Base-by-base conservation (phyloP, 352 stramenopile species). In the Plasmopara muralis region DNA sequence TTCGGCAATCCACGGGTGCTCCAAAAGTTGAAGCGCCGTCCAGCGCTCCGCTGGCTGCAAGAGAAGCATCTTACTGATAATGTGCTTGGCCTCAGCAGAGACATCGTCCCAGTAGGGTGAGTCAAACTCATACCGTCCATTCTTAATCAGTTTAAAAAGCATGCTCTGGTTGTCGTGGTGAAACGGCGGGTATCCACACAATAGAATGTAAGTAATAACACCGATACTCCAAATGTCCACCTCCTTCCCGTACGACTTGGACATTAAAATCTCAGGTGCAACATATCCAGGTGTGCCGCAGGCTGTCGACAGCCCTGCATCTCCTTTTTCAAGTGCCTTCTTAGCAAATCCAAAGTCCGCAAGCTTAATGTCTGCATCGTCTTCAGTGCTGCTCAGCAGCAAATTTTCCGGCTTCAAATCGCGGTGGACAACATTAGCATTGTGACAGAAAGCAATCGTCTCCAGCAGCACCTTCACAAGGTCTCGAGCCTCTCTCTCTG, bases 401-500 rank as follows among this genome's bases (percentile, higher is more conserved):
- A 99, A 64, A 66, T 98, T 99, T 72, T 98, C 94, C 0, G 95
- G 93, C 59, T 98, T 98, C 15, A 98, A 77, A 59, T 98, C 95
- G 15, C 92, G 79, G 60, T 98, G 91, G 6, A 94, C 92, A 13
- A 98, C 78, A 45, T 89, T 72, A 18, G 71, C 73, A 41, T 79
- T 65, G 61, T 97, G 88, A 57, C 89, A 84, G 68, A 89, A 94
- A 33, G 80, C 70, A 47, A 96, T 89, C 13, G 83, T 87, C 18
- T 83, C 59, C 10, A 94, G 69, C 39, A 96, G 53, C 34, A 87
- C 69, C 51, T 86, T 85, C 52, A 92, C 76, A 1, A 92, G 60
- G 41, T 92, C 78, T 38, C 81, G 55, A 7, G 83, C 83, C 48
- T 94, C 79, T 47, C 85, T 69, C 51, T 94, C 83, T 25, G 64